Evolutionary conservation across 768 basidiomycete species (phyloP), one percentile per base, ranked within the genome.

Genomic region (Kwoniella europaea): DNA sequence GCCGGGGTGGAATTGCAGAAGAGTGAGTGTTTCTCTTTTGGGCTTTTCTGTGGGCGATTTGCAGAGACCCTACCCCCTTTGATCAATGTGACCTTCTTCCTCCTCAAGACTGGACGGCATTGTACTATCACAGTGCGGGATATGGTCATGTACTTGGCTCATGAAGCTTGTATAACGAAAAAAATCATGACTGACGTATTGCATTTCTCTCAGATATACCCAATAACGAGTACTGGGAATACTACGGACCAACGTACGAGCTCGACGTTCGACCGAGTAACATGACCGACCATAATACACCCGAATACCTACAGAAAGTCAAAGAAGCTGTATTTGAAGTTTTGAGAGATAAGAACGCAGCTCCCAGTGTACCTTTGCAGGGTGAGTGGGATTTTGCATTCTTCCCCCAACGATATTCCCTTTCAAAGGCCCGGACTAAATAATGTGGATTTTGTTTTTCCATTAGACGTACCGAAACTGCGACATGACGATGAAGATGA

Each of bases 141-240:
- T 35, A 35, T 35, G 35, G 35, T 35, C 35, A 35, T 35, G 35
- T 35, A 35, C 35, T 35, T 35, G 35, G 35, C 35, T 35, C 35
- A 35, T 35, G 35, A 35, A 35, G 35, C 35, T n/a, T 27, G 24
- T 18, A 58, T 27, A 35, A 35, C 35, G 35, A 6, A 35, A 35
- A 35, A 9, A 35, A 43, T 22, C 29, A 18, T n/a, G 46, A 63
- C 63, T 53, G 53, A 55, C 20, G 12, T 9, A 43, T 58, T 9
- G 15, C 27, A 27, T 7, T 42, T n/a, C 22, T 15, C n/a, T n/a
- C 78, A 95, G 96, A 93, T 80, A 96, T 99, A 65, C 97, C 97
- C 2, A 91, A 95, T 73, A 99, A 98, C 79, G 97, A 99, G 85
- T 99, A 98, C 85, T 98, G 95, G 80, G 96, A 98, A 81, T 98